A percentile compares a stretch with the other conserved stretches of the same genome.
phyloP scores from a whole-genome alignment of 495 filamentous ascomycete genomes.

The Xylaria castorea region DNA sequence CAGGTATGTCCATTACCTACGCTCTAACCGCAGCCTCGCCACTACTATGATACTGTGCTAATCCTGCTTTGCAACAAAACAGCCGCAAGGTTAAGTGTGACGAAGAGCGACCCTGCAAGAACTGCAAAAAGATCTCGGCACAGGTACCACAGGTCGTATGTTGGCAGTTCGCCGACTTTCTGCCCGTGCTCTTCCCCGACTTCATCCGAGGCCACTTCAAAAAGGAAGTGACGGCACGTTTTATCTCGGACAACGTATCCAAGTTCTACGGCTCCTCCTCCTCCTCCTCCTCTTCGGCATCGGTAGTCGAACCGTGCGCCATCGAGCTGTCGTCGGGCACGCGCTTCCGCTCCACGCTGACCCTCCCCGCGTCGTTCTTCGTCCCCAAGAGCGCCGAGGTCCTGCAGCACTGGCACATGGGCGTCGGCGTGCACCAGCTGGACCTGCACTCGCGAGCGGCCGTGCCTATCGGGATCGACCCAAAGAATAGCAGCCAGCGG shows the following conservation, averaged over 20 bases:
- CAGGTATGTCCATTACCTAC: slow-evolving; percentile 31
- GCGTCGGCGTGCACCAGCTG: slow-evolving; percentile 39
- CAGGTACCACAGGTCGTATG: slow-evolving; percentile 53
- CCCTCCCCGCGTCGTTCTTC: slow-evolving; percentile 55
- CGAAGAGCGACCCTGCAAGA: slow-evolving; percentile 54
- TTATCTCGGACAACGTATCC: slow-evolving; percentile 51
- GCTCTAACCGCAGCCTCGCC: slow-evolving; percentile 18
- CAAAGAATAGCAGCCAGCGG: slow-evolving; percentile 39
- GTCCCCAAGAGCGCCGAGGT: slow-evolving; percentile 51
- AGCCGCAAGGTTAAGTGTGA: slow-evolving; percentile 55
- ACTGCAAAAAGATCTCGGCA: slow-evolving; percentile 52
- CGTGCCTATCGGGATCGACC: slow-evolving; percentile 54
- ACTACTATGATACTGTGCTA: slow-evolving; percentile 25
- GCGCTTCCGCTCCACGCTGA: slow-evolving; percentile 46
- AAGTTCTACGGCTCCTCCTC: slow-evolving; percentile 40
- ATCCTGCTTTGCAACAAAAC: slow-evolving; percentile 7
- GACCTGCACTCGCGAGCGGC: slow-evolving; percentile 46
- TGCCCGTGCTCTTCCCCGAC: slow-evolving; percentile 52
- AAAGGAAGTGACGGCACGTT: slow-evolving; percentile 49
- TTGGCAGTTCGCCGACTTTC: slow-evolving; percentile 57
- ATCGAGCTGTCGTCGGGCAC: slow-evolving; percentile 53
- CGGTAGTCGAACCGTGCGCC: slow-evolving; percentile 39
- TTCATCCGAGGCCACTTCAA: slow-evolving; percentile 56
- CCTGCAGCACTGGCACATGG: slow-evolving; percentile 53
- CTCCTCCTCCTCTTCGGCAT: neutral